Conservation (phyloP, 768 basidiomycete genomes). For the Tylopilus cervinicoccineus region DNA sequence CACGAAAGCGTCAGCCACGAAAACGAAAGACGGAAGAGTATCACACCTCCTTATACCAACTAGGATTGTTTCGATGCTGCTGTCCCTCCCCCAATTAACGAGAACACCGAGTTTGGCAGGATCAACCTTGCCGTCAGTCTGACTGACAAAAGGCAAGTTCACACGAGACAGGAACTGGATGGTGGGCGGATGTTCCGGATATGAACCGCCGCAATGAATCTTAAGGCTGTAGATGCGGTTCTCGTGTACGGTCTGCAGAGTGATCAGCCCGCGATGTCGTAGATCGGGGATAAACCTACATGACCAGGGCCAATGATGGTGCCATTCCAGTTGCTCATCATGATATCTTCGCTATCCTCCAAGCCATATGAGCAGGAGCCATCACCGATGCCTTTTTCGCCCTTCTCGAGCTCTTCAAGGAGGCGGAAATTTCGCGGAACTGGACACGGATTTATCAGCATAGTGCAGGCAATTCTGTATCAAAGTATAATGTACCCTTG, state of each 20-base stretch:
- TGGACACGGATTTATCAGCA: conserved; percentile 30
- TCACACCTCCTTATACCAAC: conserved; percentile 87
- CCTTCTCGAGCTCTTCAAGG: conserved; percentile 98
- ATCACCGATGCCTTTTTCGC: conserved; percentile 99
- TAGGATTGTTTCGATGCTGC: conserved; percentile 82
- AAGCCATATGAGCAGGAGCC: conserved; percentile 97
- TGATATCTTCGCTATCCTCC: conserved; percentile 92
- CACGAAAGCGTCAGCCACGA: conserved; percentile 4
- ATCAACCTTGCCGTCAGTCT: conserved; percentile 75
- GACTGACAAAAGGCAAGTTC: conserved; percentile 89
- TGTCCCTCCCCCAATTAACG: conserved; percentile 66
- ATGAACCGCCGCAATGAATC: conserved; percentile 74
- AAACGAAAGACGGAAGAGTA: background rate
- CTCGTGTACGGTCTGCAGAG: conserved; percentile 85
- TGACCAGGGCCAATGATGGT: conserved; percentile 99
- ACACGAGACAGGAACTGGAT: conserved; percentile 87
- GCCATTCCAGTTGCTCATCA: conserved; percentile 98
- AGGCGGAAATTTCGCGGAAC: conserved; percentile 97
- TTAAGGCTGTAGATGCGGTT: conserved; percentile 97
- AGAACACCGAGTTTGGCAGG: conserved; percentile 67
- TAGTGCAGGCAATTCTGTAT: background rate
- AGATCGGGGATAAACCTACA: conserved; percentile 45
- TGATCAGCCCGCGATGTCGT: conserved; percentile 16
- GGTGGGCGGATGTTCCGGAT: conserved; percentile 74
- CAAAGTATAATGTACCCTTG: conserved; percentile 39